Conservation (phyloP, 768 basidiomycete genomes). For the Ramaria rubella region DNA sequence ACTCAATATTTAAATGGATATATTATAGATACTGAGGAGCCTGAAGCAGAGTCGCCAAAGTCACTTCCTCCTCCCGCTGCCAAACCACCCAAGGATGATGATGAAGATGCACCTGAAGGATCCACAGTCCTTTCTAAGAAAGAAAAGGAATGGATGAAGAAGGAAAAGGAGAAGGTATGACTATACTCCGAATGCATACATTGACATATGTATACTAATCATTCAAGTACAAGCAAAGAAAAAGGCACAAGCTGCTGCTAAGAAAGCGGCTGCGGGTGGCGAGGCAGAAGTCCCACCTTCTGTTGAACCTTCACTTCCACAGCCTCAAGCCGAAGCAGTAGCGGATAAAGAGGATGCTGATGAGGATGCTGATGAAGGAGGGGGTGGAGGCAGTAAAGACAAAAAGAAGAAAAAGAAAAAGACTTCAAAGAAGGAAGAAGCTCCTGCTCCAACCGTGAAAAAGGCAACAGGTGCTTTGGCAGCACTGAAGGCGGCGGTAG, state of each 20-base stretch:
- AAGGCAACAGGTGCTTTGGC: constrained; percentile 61
- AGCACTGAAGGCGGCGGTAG: constrained; percentile 85
- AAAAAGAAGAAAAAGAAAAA: constrained; percentile 84
- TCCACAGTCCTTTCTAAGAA: constrained; percentile 81
- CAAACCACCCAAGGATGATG: constrained; percentile 36
- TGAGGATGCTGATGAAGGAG: constrained; percentile 47
- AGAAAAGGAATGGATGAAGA: constrained; percentile 96
- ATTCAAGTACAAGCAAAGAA: constrained; percentile 67
- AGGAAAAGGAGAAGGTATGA: constrained; percentile 87
- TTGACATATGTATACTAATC: neutral
- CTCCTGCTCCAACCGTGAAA: constrained; percentile 50
- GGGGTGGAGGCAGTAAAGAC: constrained; percentile 38
- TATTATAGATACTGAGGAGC: constrained; percentile 3
- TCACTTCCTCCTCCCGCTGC: constrained; percentile 21
- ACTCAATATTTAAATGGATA: constrained; percentile 5
- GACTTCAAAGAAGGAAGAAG: constrained; percentile 60
- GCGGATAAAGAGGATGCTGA: constrained; percentile 60
- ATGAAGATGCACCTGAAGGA: constrained; percentile 45
- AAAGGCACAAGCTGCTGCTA: constrained; percentile 87
- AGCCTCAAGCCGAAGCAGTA: constrained; percentile 29
- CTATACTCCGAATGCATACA: neutral
- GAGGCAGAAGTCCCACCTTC: constrained; percentile 22
- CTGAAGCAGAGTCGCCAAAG: constrained; percentile 17
- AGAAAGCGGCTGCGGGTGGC: constrained; percentile 41
- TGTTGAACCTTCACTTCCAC: constrained; percentile 22